A percentile compares a stretch with the other conserved stretches of the same genome.
Conservation (phyloP, 768 basidiomycete genomes). For the Lentinula detonsa region DNA sequence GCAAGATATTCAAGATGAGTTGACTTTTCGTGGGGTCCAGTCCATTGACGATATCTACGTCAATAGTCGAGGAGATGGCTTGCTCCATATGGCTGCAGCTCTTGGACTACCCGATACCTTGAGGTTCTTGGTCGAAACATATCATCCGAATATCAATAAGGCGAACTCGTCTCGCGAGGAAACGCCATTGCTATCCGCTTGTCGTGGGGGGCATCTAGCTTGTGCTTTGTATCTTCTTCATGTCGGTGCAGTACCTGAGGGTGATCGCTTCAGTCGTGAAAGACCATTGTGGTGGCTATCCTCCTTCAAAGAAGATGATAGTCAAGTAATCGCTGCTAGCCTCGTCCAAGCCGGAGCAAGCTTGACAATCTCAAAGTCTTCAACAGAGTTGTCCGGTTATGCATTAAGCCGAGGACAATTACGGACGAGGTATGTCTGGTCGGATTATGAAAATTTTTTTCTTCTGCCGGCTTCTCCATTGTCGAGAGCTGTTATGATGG, state of each 20-base stretch:
- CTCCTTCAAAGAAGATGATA: constrained; percentile 4
- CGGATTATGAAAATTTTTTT: constrained; percentile 8
- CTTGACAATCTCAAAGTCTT: background rate
- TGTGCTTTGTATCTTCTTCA: constrained; percentile 7
- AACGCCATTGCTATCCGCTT: constrained; percentile 7
- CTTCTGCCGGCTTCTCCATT: constrained; percentile 7
- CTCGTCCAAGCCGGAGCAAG: background rate
- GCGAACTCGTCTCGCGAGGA: constrained; percentile 1
- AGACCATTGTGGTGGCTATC: constrained; percentile 8
- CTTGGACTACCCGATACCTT: background rate
- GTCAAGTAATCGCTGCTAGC: background rate
- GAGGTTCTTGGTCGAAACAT: constrained; percentile 4
- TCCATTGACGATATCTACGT: constrained; percentile 10
- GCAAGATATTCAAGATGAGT: constrained; percentile 6
- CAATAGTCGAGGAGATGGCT: constrained; percentile 8
- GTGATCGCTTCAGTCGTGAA: background rate
- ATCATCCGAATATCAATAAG: constrained; percentile 4
- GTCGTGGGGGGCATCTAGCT: constrained; percentile 5
- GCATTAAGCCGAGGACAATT: background rate
- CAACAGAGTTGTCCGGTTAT: background rate
- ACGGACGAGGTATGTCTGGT: background rate
- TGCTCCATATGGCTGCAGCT: constrained; percentile 9
- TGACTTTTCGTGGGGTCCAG: background rate
- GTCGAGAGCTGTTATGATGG: constrained; percentile 8
- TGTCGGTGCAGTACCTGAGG: constrained; percentile 3